Percentiles rank a stretch among this genome's conserved stretches.
Evolutionary conservation across 805 yeast genomes (phyloP).

Genomic region (Yarrowia bubula): DNA sequence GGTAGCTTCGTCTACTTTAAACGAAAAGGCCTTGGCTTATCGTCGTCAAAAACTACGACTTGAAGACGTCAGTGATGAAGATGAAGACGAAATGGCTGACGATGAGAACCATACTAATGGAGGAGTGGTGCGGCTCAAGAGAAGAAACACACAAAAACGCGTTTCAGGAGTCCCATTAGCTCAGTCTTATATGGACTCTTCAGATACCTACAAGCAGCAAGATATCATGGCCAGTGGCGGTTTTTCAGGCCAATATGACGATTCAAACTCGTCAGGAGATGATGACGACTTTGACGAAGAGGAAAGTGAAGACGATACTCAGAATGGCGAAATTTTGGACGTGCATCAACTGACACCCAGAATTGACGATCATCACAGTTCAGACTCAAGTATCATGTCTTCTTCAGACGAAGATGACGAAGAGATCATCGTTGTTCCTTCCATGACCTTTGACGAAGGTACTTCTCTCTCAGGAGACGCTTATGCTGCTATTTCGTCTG

Average conservation of each 20-base stretch:
- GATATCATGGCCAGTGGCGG: constrained; percentile 10
- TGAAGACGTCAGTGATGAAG: not conserved
- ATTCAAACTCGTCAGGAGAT: constrained; percentile 23
- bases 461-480: constrained; percentile 10
- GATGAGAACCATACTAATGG: constrained; percentile 20
- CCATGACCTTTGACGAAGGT: constrained; percentile 1
- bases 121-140: constrained; percentile 5
- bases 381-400: constrained; percentile 28
- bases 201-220: constrained; percentile 4
- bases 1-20: constrained; percentile 31
- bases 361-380: constrained; percentile 9
- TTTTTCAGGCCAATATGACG: constrained; percentile 16
- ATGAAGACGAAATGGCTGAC: constrained; percentile 20
- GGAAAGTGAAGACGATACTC: not conserved
- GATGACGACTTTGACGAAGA: constrained; percentile 26
- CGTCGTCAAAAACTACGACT: constrained; percentile 11
- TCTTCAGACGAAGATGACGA: constrained; percentile 32
- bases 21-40: constrained; percentile 17
- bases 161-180: constrained; percentile 10
- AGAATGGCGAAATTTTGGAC: not conserved
- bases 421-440: constrained; percentile 2
- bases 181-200: constrained; percentile 22
- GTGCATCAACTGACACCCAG: constrained; percentile 11
- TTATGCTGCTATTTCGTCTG: constrained; percentile 7
- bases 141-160: constrained; percentile 10